Conservation (phyloP, 768 basidiomycete genomes). For the Dacryopinax primogenitus region DNA sequence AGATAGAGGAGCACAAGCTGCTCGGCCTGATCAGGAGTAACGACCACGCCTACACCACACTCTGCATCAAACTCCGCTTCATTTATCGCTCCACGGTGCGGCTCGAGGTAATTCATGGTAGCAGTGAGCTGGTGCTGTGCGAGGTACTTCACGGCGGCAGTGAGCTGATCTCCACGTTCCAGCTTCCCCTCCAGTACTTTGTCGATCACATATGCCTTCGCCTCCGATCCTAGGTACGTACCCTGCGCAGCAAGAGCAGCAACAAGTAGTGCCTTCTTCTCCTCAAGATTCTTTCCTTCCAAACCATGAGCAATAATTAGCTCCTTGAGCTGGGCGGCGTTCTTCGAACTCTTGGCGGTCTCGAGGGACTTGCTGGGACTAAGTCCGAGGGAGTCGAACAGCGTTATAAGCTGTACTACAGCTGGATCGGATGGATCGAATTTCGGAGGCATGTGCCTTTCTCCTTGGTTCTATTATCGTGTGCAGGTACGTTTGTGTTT, state of each 20-base stretch:
- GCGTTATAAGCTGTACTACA: conserved; percentile 32
- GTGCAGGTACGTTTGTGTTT: background rate
- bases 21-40: conserved; percentile 53
- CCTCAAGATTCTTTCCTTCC: conserved; percentile 42
- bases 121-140: conserved; percentile 89
- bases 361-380: conserved; percentile 66
- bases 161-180: conserved; percentile 73
- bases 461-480: background rate
- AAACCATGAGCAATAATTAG: conserved; percentile 50
- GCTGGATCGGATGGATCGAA: conserved; percentile 31
- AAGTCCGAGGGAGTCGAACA: conserved; percentile 70
- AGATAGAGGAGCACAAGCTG: conserved; percentile 46
- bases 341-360: conserved; percentile 67
- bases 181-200: conserved; percentile 60
- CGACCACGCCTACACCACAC: conserved; percentile 80
- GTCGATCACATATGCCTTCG: conserved; percentile 49
- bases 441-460: conserved; percentile 27
- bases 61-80: conserved; percentile 56
- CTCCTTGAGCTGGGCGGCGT: conserved; percentile 51
- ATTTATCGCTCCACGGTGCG: conserved; percentile 47
- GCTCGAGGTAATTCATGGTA: conserved; percentile 61
- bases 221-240: conserved; percentile 45
- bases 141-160: conserved; percentile 74
- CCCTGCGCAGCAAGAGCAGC: conserved; percentile 52
- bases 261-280: conserved; percentile 62